These are phyloP conservation scores for Chaetomium globosum DNA, from an alignment of 2,329 filamentous ascomycete genomes.

Conservation along the genomic window DNA sequence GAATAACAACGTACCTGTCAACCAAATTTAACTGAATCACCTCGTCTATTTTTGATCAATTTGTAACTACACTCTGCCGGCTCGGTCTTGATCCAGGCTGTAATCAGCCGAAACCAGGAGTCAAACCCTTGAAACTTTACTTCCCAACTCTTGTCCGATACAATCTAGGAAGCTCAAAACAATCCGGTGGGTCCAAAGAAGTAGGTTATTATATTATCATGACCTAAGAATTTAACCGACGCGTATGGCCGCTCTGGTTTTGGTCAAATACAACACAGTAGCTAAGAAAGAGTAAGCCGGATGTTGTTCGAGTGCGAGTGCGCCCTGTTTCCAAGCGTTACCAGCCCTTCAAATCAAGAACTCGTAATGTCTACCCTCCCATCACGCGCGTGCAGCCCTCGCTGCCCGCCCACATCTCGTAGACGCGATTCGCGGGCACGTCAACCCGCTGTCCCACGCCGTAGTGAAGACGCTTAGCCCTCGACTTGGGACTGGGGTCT, in stretches of 20 bases:
- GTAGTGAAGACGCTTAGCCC: conserved; percentile 54
- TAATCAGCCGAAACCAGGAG: conserved; percentile 10
- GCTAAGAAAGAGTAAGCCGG: background rate
- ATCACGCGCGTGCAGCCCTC: conserved; percentile 70
- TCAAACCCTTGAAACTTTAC: conserved; percentile 15
- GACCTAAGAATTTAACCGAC: background rate
- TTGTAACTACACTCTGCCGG: background rate
- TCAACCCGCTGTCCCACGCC: conserved; percentile 65
- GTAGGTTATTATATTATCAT: too few species aligned
- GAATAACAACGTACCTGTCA: background rate
- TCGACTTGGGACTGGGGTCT: conserved; percentile 53
- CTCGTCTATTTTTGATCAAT: background rate
- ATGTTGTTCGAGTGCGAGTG: background rate
- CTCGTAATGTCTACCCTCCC: conserved; percentile 51
- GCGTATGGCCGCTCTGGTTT: background rate
- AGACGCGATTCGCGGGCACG: conserved; percentile 63
- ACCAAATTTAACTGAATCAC: background rate
- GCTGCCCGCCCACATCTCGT: conserved; percentile 70
- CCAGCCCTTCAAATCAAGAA: background rate
- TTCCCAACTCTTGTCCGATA: background rate
- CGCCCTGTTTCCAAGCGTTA: background rate
- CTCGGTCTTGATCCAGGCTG: background rate
- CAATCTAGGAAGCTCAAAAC: background rate
- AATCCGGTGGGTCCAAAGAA: too few species aligned
- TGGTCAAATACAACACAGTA: background rate